Conservation (phyloP, 140 eudicot species). For the Stevia rebaudiana region DNA sequence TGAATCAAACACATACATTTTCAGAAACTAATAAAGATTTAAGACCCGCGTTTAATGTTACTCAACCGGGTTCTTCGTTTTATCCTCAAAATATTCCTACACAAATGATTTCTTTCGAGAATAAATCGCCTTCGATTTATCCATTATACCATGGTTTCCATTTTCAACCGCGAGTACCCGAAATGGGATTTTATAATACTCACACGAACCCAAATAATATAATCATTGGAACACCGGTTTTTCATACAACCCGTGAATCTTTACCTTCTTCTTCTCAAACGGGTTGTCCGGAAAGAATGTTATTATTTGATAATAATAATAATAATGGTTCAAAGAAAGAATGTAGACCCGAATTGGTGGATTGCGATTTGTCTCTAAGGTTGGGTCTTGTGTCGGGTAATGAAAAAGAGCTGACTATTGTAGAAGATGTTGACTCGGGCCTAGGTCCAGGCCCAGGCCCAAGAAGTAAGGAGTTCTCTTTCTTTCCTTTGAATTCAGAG, state of each 20-base stretch:
- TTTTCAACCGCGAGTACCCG: constrained; percentile 33
- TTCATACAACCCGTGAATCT: constrained; percentile 33
- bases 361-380: constrained; percentile 67
- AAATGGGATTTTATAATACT: constrained; percentile 15
- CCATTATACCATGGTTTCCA: constrained; percentile 61
- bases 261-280: constrained; percentile 30
- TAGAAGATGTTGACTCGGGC: constrained; percentile 31
- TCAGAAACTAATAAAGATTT: constrained; percentile 17
- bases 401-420: constrained; percentile 25
- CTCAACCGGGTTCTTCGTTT: constrained; percentile 26
- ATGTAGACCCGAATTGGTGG: constrained; percentile 20
- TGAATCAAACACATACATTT: constrained; percentile 16
- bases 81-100: constrained; percentile 25
- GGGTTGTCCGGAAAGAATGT: constrained; percentile 24
- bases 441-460: constrained; percentile 17
- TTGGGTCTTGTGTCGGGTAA: constrained; percentile 46
- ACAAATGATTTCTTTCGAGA: constrained; percentile 18
- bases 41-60: constrained; percentile 22
- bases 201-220: constrained; percentile 25
- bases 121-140: constrained; percentile 30
- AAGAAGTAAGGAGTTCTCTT: constrained; percentile 49
- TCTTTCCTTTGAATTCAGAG: constrained; percentile 58
- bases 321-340: constrained; percentile 21
- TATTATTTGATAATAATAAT: constrained; percentile 8
- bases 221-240: constrained; percentile 67